Conservation (phyloP, 2,329 filamentous ascomycete genomes). For the Sclerotinia sclerotiorum region DNA sequence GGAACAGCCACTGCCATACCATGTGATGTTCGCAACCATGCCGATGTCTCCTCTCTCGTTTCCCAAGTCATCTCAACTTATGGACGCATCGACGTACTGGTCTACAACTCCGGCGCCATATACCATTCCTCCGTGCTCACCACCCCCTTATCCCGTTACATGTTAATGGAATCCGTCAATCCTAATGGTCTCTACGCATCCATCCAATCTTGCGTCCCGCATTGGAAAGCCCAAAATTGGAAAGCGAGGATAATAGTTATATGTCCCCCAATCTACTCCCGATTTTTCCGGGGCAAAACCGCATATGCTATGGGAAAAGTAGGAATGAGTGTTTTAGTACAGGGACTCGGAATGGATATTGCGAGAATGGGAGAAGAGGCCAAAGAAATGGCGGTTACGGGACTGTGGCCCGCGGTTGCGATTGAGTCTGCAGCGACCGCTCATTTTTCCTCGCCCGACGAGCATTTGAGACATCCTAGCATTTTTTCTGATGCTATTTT, state of each 20-base stretch:
- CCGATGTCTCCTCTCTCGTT: conserved; percentile 60
- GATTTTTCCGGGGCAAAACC: conserved; percentile 84
- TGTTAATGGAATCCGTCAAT: conserved; percentile 74
- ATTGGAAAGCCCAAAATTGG: conserved; percentile 55
- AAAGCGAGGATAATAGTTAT: conserved; percentile 72
- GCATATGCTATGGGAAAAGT: conserved; percentile 80
- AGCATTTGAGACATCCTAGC: conserved; percentile 65
- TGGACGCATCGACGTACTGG: conserved; percentile 65
- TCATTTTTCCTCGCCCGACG: conserved; percentile 40
- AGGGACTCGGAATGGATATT: conserved; percentile 81
- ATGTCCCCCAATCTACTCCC: conserved; percentile 79
- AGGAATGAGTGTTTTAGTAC: conserved; percentile 78
- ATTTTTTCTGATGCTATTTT: conserved; percentile 81
- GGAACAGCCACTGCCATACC: conserved; percentile 65
- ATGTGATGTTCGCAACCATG: conserved; percentile 66
- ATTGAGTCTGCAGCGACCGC: conserved; percentile 75
- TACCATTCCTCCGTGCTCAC: conserved; percentile 77
- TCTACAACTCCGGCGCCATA: conserved; percentile 85
- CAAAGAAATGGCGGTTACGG: conserved; percentile 73
- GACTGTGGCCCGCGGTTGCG: conserved; percentile 76
- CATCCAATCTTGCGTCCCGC: conserved; percentile 67
- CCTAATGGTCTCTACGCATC: conserved; percentile 72
- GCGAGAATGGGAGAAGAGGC: conserved; percentile 56
- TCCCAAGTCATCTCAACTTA: conserved; percentile 45
- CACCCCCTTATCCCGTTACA: conserved; percentile 74